Percentiles rank a stretch among this genome's conserved stretches.
phyloP scores from a whole-genome alignment of 306 rosid species.

The Vicia sativa region DNA sequence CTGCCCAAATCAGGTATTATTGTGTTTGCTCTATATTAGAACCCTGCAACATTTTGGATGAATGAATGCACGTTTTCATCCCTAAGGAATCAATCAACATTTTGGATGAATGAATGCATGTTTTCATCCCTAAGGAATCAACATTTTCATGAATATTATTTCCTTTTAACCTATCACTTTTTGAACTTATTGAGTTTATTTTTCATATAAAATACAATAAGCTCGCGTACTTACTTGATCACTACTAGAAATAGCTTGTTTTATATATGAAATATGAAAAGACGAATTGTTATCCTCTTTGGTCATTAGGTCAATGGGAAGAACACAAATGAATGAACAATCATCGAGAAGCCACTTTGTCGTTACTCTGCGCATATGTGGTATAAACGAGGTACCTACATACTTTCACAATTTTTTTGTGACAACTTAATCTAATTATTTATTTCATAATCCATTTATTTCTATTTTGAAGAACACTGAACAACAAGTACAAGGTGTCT shows the following conservation, averaged over 20 bases:
- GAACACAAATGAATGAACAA: constrained; percentile 94
- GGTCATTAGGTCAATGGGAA: constrained; percentile 83
- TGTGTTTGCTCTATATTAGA: background rate
- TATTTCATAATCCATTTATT: constrained; percentile 25
- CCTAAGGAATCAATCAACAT: background rate
- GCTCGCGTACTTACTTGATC: constrained; percentile 25
- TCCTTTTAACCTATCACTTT: background rate
- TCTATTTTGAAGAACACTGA: constrained; percentile 66
- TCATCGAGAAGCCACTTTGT: constrained; percentile 97
- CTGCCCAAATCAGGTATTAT: constrained; percentile 82
- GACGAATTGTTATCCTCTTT: constrained; percentile 15
- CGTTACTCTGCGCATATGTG: constrained; percentile 88
- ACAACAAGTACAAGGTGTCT: constrained; percentile 94
- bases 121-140: constrained; percentile 1
- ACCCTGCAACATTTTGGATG: constrained; percentile 22
- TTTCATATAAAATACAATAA: background rate
- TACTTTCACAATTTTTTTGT: background rate
- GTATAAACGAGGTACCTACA: constrained; percentile 71
- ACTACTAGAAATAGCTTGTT: constrained; percentile 6
- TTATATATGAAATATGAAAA: constrained; percentile 9
- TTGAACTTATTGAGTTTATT: constrained; percentile 4
- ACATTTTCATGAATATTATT: constrained; percentile 24
- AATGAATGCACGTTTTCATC: constrained; percentile 3
- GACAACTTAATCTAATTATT: constrained; percentile 1
- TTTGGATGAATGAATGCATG: constrained; percentile 14